These are phyloP conservation scores for Bidens hawaiensis DNA, from an alignment of 140 eudicot species.

Conservation along the genomic window DNA sequence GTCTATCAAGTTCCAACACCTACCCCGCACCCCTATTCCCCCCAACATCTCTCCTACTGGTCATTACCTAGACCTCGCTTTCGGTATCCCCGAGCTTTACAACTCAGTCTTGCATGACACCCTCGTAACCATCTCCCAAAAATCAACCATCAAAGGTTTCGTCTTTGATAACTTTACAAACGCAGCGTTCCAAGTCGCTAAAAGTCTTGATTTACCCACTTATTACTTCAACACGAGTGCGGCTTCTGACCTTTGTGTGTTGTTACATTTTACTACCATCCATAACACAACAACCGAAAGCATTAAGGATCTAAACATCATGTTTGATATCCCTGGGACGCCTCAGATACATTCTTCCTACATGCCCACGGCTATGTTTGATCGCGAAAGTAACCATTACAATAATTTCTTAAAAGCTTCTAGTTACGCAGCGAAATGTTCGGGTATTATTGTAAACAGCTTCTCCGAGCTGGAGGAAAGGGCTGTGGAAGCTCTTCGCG, in stretches of 20 bases:
- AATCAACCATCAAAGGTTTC: constrained; percentile 36
- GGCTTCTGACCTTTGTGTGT: constrained; percentile 21
- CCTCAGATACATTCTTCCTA: constrained; percentile 42
- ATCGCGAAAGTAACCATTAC: constrained; percentile 13
- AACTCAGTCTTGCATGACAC: constrained; percentile 26
- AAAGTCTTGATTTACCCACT: constrained; percentile 33
- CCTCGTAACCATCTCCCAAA: constrained; percentile 34
- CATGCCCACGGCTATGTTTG: constrained; percentile 16
- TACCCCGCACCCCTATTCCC: constrained; percentile 35
- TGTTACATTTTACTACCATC: constrained; percentile 32
- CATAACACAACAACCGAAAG: constrained; percentile 10
- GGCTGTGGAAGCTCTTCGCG: constrained; percentile 29
- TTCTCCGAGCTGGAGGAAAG: constrained; percentile 40
- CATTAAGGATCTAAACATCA: constrained; percentile 21
- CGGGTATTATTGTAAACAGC: constrained; percentile 44
- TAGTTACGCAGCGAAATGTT: constrained; percentile 17
- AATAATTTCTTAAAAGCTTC: constrained; percentile 23
- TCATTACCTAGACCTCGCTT: constrained; percentile 8
- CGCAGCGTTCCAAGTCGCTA: constrained; percentile 31
- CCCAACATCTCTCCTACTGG: constrained; percentile 1
- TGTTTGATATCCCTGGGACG: constrained; percentile 39
- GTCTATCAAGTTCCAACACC: constrained; percentile 49
- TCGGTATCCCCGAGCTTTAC: constrained; percentile 33
- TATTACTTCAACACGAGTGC: constrained; percentile 41
- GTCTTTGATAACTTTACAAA: constrained; percentile 48